A percentile compares a stretch with the other conserved stretches of the same genome.
These are phyloP conservation scores for Lactarius hengduanensis DNA, from an alignment of 768 basidiomycete species.

Conservation along the genomic window DNA sequence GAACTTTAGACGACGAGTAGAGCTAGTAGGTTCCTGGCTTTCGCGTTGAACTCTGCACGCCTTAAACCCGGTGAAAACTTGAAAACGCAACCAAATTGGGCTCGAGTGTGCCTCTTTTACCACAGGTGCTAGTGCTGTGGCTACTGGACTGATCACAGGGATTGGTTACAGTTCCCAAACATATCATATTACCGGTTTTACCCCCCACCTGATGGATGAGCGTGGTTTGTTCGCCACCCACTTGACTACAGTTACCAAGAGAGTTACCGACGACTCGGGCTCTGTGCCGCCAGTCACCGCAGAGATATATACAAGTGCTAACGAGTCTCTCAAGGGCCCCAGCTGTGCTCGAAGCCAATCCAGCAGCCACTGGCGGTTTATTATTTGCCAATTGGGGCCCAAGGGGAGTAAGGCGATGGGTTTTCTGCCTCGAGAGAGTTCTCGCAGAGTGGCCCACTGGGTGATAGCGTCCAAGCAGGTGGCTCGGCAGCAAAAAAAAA, in stretches of 20 bases:
- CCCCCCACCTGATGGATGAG: background rate
- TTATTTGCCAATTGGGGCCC: background rate
- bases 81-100: background rate
- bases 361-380: background rate
- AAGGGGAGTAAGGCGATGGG: background rate
- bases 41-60: background rate
- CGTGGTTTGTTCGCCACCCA: background rate
- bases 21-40: background rate
- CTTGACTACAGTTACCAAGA: background rate
- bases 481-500: background rate
- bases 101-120: background rate
- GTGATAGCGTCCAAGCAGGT: background rate
- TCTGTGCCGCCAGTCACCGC: background rate
- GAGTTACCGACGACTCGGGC: background rate
- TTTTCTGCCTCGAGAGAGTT: background rate
- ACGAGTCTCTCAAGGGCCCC: background rate
- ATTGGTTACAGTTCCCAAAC: no score
- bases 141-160: background rate
- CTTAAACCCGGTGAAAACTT: background rate
- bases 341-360: background rate
- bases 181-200: background rate
- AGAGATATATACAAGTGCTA: background rate
- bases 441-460: background rate
- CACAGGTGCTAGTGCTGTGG: background rate
- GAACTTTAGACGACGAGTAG: background rate